These are phyloP conservation scores for Populus hybrid DNA, from an alignment of 441 rosid genomes.

Conservation along the genomic window DNA sequence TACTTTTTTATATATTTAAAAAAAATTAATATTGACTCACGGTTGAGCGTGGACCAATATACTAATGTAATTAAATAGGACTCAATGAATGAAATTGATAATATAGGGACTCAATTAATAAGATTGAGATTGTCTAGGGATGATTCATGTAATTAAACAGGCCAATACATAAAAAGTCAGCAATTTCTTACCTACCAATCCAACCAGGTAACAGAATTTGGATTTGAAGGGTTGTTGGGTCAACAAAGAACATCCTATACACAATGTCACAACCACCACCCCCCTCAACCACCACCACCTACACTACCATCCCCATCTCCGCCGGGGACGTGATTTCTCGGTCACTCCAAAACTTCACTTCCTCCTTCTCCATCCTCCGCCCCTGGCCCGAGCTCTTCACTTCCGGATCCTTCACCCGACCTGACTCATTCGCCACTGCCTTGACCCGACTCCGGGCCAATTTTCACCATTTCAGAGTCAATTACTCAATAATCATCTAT, in stretches of 20 bases:
- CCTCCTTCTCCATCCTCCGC: slow-evolving; percentile 43
- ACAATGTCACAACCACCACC: slow-evolving; percentile 26
- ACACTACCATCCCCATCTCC: slow-evolving; percentile 56
- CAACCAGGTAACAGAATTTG: background rate
- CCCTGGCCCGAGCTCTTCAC: slow-evolving; percentile 55
- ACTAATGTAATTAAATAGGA: too few relatives aligned
- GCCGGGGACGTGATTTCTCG: slow-evolving; percentile 41
- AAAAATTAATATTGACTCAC: too few relatives aligned
- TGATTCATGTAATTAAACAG: background rate
- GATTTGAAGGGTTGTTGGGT: background rate
- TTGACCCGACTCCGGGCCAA: slow-evolving; percentile 28
- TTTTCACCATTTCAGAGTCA: slow-evolving; percentile 33
- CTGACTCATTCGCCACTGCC: slow-evolving; percentile 28
- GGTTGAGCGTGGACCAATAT: accelerated
- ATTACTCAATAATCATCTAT: slow-evolving; percentile 33
- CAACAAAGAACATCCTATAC: background rate
- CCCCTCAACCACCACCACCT: slow-evolving; percentile 28
- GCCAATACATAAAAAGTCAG: background rate
- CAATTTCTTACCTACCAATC: background rate
- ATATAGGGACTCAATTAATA: background rate
- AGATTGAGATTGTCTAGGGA: background rate
- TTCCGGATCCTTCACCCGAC: slow-evolving; percentile 27
- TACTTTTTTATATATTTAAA: too few relatives aligned
- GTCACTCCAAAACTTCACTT: slow-evolving; percentile 42
- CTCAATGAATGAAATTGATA: background rate